Evolutionary conservation across 78 protist genomes (phyloP), one percentile per base, ranked within the genome.

Genomic region (Pelomyxa schiedti): DNA sequence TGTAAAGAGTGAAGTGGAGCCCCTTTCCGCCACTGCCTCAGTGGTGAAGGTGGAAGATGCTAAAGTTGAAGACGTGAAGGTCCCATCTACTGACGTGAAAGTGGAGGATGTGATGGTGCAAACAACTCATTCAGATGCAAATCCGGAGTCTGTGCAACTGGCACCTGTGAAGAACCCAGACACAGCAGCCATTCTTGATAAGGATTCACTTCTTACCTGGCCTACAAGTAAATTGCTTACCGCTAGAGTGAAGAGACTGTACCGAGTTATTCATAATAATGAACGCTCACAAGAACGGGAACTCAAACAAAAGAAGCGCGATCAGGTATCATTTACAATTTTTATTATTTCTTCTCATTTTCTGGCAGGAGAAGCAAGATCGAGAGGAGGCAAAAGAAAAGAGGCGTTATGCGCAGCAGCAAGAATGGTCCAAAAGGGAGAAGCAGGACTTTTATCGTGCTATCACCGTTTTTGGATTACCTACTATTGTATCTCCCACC

Each of bases 361-460:
- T 47, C 64, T 38, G 72, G 22, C 72, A 8, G 7, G 82, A 58
- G 37, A 47, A 70, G 38, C 75, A 52, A 64, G 36, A 38, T 72
- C 69, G 72, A 37, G 52, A 39, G 8, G 81, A 39, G 42, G 76
- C 68, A 1, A 80, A 80, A 29, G 30, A 68, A 22, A 69, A 70
- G 35, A 76, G 38, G 65, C 63, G 67, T 24, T 43, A 73, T 6
- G 87, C 77, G n/a, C 77, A 42, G 36, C 38, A 40, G 29, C 29
- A 38, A 0, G 82, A 82, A n/a, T 82, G 87, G 87, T 73, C 79
- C 26, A 82, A 82, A 39, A 53, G 87, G 41, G 87, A 82, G 47
- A 76, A 77, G 32, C 29, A 30, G 28, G 82, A 78, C 8, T 82
- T 82, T 37, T 71, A 82, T 43, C 47, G 74, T 37, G 42, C 58